These are phyloP conservation scores for Antarctomyces pellizariae DNA, from an alignment of 495 filamentous ascomycete genomes.

Conservation along the genomic window DNA sequence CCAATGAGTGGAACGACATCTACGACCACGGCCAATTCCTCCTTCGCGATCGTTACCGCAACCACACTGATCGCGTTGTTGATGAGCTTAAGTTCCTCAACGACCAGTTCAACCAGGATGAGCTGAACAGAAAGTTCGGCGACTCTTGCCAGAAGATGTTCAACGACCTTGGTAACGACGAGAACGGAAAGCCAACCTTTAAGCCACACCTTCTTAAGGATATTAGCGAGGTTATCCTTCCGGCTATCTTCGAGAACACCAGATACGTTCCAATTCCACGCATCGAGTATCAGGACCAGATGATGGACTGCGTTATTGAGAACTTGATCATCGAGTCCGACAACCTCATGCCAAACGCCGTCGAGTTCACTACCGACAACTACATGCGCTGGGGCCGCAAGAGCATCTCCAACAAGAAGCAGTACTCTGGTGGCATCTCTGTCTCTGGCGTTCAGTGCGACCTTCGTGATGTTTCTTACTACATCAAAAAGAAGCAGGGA, in stretches of 20 bases:
- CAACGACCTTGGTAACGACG: constrained; percentile 61
- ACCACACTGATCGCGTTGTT: constrained; percentile 66
- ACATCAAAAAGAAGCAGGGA: constrained; percentile 86
- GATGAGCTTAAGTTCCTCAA: constrained; percentile 80
- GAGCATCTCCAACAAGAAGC: constrained; percentile 51
- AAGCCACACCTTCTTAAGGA: constrained; percentile 86
- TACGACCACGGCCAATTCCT: constrained; percentile 77
- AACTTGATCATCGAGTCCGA: constrained; percentile 90
- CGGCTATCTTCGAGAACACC: constrained; percentile 61
- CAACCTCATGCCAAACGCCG: constrained; percentile 86
- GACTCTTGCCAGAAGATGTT: constrained; percentile 64
- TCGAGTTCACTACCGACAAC: constrained; percentile 82
- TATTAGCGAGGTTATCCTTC: constrained; percentile 65
- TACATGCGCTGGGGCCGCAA: constrained; percentile 92
- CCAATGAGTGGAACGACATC: constrained; percentile 56
- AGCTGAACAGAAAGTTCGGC: constrained; percentile 61
- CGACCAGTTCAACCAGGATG: constrained; percentile 72
- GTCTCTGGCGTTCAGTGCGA: constrained; percentile 82
- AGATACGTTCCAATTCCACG: constrained; percentile 86
- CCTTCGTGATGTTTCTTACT: constrained; percentile 74
- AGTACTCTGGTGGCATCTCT: constrained; percentile 63
- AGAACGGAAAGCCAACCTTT: constrained; percentile 65
- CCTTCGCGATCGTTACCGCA: constrained; percentile 67
- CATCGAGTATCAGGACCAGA: constrained; percentile 75
- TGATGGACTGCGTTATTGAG: constrained; percentile 74